Conservation (phyloP, 2,329 filamentous ascomycete species). For the Epichloe sp. region DNA sequence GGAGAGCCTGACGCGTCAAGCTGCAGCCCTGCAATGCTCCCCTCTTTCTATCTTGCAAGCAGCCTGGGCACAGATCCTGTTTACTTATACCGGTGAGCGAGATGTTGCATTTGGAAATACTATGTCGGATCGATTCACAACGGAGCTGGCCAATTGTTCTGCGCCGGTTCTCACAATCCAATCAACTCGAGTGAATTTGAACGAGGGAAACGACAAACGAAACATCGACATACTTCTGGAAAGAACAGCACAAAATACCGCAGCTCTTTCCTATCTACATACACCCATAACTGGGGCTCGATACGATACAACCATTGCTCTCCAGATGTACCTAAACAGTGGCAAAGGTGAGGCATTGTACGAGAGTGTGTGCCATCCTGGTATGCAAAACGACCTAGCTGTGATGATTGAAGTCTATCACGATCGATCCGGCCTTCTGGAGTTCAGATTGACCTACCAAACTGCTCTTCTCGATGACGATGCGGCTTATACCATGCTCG, state of each 20-base stretch:
- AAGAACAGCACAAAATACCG: background rate
- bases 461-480: background rate
- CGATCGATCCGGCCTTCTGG: background rate
- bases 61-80: constrained; percentile 22
- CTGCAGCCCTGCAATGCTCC: constrained; percentile 13
- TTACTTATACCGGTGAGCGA: constrained; percentile 18
- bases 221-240: background rate
- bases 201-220: no score
- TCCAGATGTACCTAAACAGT: constrained; percentile 16
- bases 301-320: constrained; percentile 22
- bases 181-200: background rate
- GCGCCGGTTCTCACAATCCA: background rate
- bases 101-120: constrained; percentile 23
- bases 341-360: background rate
- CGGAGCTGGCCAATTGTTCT: background rate
- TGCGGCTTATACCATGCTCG: background rate
- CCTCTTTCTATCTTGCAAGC: constrained; percentile 23
- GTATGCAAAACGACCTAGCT: background rate
- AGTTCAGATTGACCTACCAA: background rate
- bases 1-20: constrained; percentile 7
- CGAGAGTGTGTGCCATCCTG: background rate
- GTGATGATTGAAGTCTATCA: background rate
- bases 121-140: constrained; percentile 14
- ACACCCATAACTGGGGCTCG: constrained; percentile 6
- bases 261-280: background rate